These are phyloP conservation scores for Yamadazyma atlantica DNA, from an alignment of 1,139 yeast genomes.

Conservation along the genomic window DNA sequence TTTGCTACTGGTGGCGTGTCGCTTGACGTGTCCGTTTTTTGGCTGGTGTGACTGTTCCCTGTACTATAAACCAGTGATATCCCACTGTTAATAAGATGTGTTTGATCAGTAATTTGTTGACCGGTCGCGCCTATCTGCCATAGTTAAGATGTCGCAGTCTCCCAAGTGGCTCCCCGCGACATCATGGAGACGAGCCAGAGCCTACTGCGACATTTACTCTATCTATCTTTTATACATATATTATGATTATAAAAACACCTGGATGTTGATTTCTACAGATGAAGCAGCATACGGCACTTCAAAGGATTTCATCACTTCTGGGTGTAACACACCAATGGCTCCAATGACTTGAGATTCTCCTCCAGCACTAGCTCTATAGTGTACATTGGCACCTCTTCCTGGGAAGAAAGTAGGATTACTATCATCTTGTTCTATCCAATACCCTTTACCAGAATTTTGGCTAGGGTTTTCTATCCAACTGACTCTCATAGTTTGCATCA, in stretches of 20 bases:
- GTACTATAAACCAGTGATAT: too few relatives aligned
- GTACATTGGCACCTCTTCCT: constrained; percentile 92
- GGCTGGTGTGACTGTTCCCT: too few relatives aligned
- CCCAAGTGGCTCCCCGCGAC: too few relatives aligned
- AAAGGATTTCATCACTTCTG: constrained; percentile 82
- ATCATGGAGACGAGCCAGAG: too few relatives aligned
- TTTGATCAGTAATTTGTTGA: too few relatives aligned
- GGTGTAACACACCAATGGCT: constrained; percentile 90
- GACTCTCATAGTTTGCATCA: constrained; percentile 95
- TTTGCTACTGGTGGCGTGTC: too few relatives aligned
- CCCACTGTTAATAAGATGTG: too few relatives aligned
- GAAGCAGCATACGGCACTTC: constrained; percentile 94
- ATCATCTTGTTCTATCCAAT: constrained; percentile 76
- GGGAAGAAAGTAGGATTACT: constrained; percentile 83
- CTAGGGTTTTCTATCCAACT: constrained; percentile 68
- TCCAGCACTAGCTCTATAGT: constrained; percentile 65
- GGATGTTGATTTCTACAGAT: constrained; percentile 85
- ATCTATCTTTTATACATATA: background rate
- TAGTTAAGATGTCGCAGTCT: too few relatives aligned
- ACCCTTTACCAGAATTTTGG: constrained; percentile 64
- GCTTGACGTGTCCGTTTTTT: too few relatives aligned
- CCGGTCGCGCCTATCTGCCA: too few relatives aligned
- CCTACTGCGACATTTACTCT: background rate
- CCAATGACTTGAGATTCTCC: constrained; percentile 67
- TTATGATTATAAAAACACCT: constrained; percentile 63